Percentiles rank a stretch among this genome's conserved stretches.
phyloP scores from a whole-genome alignment of 164 flowering plant species.

The Warburgia ugandensis region DNA sequence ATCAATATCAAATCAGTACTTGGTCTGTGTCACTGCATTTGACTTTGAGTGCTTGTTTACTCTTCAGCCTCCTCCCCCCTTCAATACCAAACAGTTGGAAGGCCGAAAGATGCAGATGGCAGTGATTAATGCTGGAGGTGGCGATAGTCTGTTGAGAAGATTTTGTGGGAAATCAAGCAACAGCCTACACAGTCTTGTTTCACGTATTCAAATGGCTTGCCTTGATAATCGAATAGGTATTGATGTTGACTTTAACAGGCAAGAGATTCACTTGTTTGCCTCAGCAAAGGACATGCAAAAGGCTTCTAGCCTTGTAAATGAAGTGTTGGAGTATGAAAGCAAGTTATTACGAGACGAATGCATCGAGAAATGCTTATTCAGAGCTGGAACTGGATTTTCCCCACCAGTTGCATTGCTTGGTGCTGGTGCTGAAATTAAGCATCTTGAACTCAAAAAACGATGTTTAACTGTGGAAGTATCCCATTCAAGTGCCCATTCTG shows the following conservation, averaged over 20 bases:
- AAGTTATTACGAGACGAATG: constrained; percentile 70
- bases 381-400: constrained; percentile 38
- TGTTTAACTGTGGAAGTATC: constrained; percentile 60
- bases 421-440: constrained; percentile 84
- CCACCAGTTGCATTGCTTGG: constrained; percentile 82
- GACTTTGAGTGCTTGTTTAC: constrained; percentile 45
- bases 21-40: constrained; percentile 82
- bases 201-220: constrained; percentile 36
- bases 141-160: constrained; percentile 46
- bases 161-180: constrained; percentile 71
- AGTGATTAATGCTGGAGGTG: constrained; percentile 47
- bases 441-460: constrained; percentile 74
- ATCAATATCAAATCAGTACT: constrained; percentile 49
- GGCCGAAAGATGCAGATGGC: constrained; percentile 37
- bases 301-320: constrained; percentile 35
- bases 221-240: constrained; percentile 52
- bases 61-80: constrained; percentile 54
- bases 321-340: constrained; percentile 46
- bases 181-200: constrained; percentile 36
- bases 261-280: constrained; percentile 54
- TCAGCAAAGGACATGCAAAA: constrained; percentile 37
- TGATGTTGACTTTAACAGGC: constrained; percentile 49
- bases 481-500: constrained; percentile 23
- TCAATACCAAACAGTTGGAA: constrained; percentile 44
- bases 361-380: constrained; percentile 62